Evolutionary conservation across 371 early-diverging fungal genomes (phyloP).

Genomic region (Apophysomyces elegans): DNA sequence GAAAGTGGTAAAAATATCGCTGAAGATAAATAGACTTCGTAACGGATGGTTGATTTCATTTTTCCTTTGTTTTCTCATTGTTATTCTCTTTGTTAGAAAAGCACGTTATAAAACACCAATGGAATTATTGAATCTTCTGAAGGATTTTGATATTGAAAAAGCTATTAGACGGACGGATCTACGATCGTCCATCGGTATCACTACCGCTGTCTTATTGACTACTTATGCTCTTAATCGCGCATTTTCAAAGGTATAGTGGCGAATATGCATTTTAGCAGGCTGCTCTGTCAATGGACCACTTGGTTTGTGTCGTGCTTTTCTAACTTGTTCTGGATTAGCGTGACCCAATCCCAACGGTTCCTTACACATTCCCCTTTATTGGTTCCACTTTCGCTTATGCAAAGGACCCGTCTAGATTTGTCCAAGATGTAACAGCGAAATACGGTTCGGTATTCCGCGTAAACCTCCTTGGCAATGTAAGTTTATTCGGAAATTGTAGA

Average conservation of each 20-base stretch:
- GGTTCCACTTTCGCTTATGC: conserved; percentile 20
- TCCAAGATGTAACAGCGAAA: conserved; percentile 10
- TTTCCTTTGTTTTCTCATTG: no score
- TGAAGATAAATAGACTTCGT: background rate
- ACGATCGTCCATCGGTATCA: background rate
- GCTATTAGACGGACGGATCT: background rate
- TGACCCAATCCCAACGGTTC: conserved; percentile 14
- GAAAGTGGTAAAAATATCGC: background rate
- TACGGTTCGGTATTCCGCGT: conserved; percentile 20
- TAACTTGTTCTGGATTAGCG: background rate
- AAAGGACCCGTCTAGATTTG: conserved; percentile 16
- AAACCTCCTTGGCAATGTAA: conserved; percentile 21
- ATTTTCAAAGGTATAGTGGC: background rate
- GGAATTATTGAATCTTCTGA: background rate
- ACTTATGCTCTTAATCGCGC: background rate
- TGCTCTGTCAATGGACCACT: no score
- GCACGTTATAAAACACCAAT: background rate
- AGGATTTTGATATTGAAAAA: background rate
- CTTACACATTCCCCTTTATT: conserved; percentile 22
- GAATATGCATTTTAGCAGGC: no score
- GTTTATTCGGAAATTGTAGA: no score
- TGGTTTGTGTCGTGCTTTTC: no score
- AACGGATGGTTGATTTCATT: no score
- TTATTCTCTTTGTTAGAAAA: no score
- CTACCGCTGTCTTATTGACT: background rate